A percentile compares a stretch with the other conserved stretches of the same genome.
Evolutionary conservation across 805 yeast genomes (phyloP).

Genomic region (Ogataea sp.): DNA sequence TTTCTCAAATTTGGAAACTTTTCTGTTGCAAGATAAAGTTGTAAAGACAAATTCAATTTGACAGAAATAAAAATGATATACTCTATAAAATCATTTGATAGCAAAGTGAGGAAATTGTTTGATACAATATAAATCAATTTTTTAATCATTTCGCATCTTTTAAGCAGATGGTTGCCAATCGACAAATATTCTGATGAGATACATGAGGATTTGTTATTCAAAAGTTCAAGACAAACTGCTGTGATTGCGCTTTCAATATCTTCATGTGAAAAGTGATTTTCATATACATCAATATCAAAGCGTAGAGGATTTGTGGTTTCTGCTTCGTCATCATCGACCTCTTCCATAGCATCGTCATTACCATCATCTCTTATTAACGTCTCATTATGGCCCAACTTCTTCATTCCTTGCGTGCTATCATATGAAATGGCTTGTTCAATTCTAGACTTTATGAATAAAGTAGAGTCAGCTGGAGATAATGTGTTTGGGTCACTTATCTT

Average conservation of each 20-base stretch:
- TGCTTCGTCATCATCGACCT: not conserved
- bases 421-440: conserved; percentile 81
- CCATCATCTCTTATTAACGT: not conserved
- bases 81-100: conserved; percentile 2
- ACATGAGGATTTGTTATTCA: conserved; percentile 46
- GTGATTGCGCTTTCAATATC: conserved; percentile 46
- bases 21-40: conserved; percentile 6
- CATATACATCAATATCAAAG: conserved; percentile 26
- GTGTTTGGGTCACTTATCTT: conserved; percentile 6
- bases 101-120: conserved; percentile 9
- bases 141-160: conserved; percentile 30
- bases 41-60: conserved; percentile 8
- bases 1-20: not conserved
- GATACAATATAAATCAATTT: conserved; percentile 15
- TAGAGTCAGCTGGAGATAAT: not conserved
- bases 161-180: conserved; percentile 39
- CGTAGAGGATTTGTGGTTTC: conserved; percentile 8
- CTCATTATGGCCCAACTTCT: not conserved
- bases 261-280: conserved; percentile 26
- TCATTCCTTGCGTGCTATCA: conserved; percentile 15
- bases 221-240: conserved; percentile 45
- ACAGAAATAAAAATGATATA: conserved; percentile 11
- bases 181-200: conserved; percentile 47
- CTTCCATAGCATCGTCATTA: not conserved
- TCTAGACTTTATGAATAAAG: conserved; percentile 50